A percentile compares a stretch with the other conserved stretches of the same genome.
Evolutionary conservation across 495 filamentous ascomycete species (phyloP).

Genomic region (Astrothelium subdiscretum): DNA sequence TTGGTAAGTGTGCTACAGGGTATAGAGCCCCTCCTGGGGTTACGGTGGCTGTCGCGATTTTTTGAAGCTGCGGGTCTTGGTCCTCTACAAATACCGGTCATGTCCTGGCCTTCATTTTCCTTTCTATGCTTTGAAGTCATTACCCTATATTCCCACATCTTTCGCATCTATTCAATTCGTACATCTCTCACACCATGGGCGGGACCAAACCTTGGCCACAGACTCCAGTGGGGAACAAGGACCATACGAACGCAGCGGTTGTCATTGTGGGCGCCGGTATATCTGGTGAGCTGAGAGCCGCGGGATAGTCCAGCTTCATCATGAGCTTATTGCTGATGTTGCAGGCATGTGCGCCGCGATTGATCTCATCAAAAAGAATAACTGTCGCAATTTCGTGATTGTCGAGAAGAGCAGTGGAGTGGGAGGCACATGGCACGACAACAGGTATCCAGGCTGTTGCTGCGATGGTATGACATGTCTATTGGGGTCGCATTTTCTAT

Average conservation of each 20-base stretch:
- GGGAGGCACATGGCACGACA: slow-evolving; percentile 47
- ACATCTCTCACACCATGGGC: background rate
- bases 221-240: slow-evolving; percentile 24
- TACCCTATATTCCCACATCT: background rate
- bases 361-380: slow-evolving; percentile 41
- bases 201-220: slow-evolving; percentile 20
- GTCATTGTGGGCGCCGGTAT: slow-evolving; percentile 46
- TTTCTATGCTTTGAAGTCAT: no score
- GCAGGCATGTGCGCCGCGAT: slow-evolving; percentile 44
- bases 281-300: slow-evolving; percentile 23
- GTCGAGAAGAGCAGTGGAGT: slow-evolving; percentile 41
- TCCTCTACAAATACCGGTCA: background rate
- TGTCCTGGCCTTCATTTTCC: no score
- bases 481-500: background rate
- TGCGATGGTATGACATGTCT: slow-evolving; percentile 14
- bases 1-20: background rate
- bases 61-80: background rate
- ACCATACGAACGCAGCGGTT: slow-evolving; percentile 36
- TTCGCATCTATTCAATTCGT: background rate
- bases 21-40: background rate
- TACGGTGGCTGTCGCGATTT: background rate
- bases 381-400: slow-evolving; percentile 44
- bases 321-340: background rate
- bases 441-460: slow-evolving; percentile 38
- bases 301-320: background rate